Base-by-base conservation (phyloP, 169 alveolate species). In the Plasmodium vivax region DNA sequence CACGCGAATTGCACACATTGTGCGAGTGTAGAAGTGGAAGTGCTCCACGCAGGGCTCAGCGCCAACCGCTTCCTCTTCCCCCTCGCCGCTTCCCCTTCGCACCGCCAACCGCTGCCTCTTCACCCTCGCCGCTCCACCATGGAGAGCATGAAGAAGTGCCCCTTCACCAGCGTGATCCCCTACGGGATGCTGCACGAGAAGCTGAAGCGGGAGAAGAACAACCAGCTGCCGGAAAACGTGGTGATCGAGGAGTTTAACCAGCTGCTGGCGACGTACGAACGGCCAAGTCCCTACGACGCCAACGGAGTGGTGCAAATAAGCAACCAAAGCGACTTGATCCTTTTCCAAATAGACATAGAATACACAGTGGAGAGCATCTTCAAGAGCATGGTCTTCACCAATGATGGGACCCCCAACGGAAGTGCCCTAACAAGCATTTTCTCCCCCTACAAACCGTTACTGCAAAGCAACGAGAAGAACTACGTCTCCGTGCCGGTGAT, bases 401-500 rank as follows among this genome's bases (percentile, higher is more conserved):
- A 77, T 38, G 93, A 77, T 77, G 23, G 19, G 30, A 32, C 38
- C 32, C 41, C 71, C 6, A 56, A 41, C 32, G 87, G 72, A 51
- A 75, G 45, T 6, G 34, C 32, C 27, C 30, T 75, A 54, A 23
- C 34, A 19, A 34, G 38, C 9, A 87, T 87, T 5, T 87, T 8
- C 45, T 75, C 30, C 16, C 73, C 88, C 23, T 87, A 77, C 71
- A 62, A 68, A 41, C 16, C 2, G 12, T 19, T 87, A 30, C 14
- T 87, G 6, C 77, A 68, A 10, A 71, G 68, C 38, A 87, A 54
- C 38, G 93, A 87, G 16, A 87, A 77, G 71, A 87, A 30, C 45
- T 87, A 51, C 71, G 80, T 77, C 32, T 34, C 88, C 12, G 93
- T 87, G 8, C 93, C 97, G 8, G 62, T 95, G 38, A 92, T 96